phyloP scores from a whole-genome alignment of 1,284 basidiomycete genomes.

The Athelia sp. region DNA sequence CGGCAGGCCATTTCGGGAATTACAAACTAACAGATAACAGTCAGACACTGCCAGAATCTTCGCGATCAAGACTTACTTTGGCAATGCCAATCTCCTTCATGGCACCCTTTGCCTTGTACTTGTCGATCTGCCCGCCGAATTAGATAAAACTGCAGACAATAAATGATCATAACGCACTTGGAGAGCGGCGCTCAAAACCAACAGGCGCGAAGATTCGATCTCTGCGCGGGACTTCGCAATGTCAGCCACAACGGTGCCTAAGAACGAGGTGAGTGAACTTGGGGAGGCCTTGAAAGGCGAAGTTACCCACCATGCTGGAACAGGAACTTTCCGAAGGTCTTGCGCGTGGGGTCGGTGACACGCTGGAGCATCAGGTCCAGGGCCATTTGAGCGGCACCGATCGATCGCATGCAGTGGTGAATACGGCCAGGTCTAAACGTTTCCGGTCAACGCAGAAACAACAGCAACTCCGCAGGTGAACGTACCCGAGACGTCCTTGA shows the following conservation, averaged over 20 bases:
- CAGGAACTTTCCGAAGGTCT: constrained; percentile 92
- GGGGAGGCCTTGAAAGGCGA: neutral
- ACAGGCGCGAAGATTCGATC: constrained; percentile 82
- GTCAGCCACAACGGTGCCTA: constrained; percentile 85
- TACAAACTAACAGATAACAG: constrained; percentile 58
- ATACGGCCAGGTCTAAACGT: constrained; percentile 80
- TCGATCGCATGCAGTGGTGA: constrained; percentile 98
- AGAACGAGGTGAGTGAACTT: constrained; percentile 2
- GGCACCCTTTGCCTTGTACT: constrained; percentile 87
- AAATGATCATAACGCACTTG: constrained; percentile 43
- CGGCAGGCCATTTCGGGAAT: constrained; percentile 86
- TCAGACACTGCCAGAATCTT: constrained; percentile 5
- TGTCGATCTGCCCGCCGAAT: constrained; percentile 70
- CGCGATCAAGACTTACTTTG: constrained; percentile 54
- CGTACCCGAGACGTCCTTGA: constrained; percentile 91
- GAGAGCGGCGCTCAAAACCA: constrained; percentile 91
- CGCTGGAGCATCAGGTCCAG: constrained; percentile 87
- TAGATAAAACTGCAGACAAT: neutral
- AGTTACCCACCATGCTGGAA: constrained; percentile 76
- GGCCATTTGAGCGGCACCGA: constrained; percentile 84
- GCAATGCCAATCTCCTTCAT: constrained; percentile 96
- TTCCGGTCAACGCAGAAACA: neutral
- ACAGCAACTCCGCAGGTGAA: constrained; percentile 5
- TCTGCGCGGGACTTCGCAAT: constrained; percentile 92
- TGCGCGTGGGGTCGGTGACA: constrained; percentile 86